phyloP scores from a whole-genome alignment of 169 alveolate species.

The Cryptosporidium xiaoi region DNA sequence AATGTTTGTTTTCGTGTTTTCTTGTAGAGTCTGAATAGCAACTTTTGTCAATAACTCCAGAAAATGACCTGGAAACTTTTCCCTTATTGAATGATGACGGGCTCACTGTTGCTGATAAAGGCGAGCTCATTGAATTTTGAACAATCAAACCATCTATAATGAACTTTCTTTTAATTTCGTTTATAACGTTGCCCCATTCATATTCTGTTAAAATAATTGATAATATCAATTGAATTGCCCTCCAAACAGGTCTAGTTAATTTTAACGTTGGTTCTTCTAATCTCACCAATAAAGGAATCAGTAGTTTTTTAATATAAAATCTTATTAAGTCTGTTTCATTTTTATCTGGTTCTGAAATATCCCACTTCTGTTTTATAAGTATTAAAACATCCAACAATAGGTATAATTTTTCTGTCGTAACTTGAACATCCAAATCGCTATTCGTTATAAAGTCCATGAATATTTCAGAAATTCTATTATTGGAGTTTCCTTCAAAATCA shows the following conservation, averaged over 20 bases:
- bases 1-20: constrained; percentile 1
- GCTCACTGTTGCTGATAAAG: constrained; percentile 22
- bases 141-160: constrained; percentile 31
- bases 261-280: constrained; percentile 57
- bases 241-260: constrained; percentile 60
- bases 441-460: constrained; percentile 54
- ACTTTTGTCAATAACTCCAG: neutral
- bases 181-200: constrained; percentile 25
- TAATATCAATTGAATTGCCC: constrained; percentile 44
- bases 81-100: constrained; percentile 38
- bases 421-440: constrained; percentile 5
- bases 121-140: constrained; percentile 54
- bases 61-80: neutral
- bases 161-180: constrained; percentile 34
- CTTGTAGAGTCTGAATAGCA: neutral
- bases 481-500: neutral
- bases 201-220: constrained; percentile 25
- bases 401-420: constrained; percentile 32
- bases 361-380: constrained; percentile 40
- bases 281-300: constrained; percentile 48
- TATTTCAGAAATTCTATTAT: constrained; percentile 14
- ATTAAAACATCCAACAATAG: constrained; percentile 50
- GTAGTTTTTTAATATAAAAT: constrained; percentile 25
- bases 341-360: neutral
- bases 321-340: neutral